phyloP scores from a whole-genome alignment of 2,329 filamentous ascomycete species.

The Ophiostoma sp. region DNA sequence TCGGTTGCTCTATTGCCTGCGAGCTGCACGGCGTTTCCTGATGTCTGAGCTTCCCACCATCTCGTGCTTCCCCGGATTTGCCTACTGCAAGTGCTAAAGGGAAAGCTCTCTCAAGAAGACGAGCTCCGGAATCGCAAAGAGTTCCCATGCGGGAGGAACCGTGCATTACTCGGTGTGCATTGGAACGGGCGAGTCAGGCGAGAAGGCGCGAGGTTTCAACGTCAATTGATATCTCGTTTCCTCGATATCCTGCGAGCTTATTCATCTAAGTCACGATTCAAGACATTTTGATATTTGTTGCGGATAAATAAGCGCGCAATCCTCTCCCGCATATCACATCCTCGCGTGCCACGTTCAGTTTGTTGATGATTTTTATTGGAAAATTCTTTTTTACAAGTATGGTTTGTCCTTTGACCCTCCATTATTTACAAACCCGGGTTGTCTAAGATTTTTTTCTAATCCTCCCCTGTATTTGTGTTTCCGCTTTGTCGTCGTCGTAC shows the following conservation, averaged over 20 bases:
- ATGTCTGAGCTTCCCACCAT: background rate
- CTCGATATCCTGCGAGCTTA: too few species aligned
- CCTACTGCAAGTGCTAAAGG: conserved; percentile 17
- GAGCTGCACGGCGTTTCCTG: background rate
- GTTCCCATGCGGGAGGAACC: background rate
- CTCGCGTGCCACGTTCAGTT: background rate
- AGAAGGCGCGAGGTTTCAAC: background rate
- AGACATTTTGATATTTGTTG: too few species aligned
- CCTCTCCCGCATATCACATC: background rate
- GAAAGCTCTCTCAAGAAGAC: background rate
- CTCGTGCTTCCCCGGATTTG: conserved; percentile 1
- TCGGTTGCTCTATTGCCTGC: background rate
- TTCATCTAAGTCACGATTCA: too few species aligned
- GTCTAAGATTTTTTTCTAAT: conserved; percentile 25
- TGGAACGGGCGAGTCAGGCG: background rate
- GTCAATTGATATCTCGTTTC: background rate
- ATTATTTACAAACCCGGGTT: conserved; percentile 27
- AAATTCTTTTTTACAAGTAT: conserved; percentile 25
- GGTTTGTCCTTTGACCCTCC: conserved; percentile 27
- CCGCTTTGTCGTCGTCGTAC: conserved; percentile 28
- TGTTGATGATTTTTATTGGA: conserved; percentile 25
- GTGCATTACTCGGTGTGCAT: background rate
- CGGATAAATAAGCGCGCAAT: background rate
- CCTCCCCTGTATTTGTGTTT: conserved; percentile 23
- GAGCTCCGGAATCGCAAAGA: background rate